These are phyloP conservation scores for Pascua sp. DNA, from an alignment of 1,284 basidiomycete species.

Conservation along the genomic window DNA sequence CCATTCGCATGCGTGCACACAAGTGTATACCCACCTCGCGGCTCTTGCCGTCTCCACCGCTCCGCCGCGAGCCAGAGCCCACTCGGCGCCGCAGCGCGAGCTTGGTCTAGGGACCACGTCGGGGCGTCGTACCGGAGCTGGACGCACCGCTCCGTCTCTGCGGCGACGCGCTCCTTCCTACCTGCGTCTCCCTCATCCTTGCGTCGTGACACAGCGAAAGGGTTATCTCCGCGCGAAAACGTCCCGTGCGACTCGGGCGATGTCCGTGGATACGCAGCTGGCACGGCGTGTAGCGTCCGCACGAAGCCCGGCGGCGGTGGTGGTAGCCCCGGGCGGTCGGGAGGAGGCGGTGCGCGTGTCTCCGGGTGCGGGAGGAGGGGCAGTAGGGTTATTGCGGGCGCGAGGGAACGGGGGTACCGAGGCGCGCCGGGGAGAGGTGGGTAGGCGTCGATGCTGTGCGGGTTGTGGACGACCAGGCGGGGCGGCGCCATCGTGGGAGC, in stretches of 20 bases:
- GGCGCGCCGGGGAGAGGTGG: no score
- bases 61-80: constrained; percentile 8
- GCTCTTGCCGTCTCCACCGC: constrained; percentile 11
- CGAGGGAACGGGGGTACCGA: constrained; percentile 1
- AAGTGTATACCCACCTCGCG: constrained; percentile 8
- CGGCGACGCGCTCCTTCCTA: neutral
- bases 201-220: no score
- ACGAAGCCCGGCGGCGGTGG: constrained; percentile 47
- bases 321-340: constrained; percentile 19
- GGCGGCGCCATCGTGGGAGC: neutral
- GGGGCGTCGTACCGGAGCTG: constrained; percentile 7
- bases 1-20: constrained; percentile 19
- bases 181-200: constrained; percentile 31
- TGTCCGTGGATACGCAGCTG: constrained; percentile 62
- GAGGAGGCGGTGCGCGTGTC: constrained; percentile 1
- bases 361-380: constrained; percentile 12
- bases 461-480: neutral
- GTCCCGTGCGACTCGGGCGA: constrained; percentile 33
- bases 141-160: constrained; percentile 1
- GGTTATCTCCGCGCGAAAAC: neutral
- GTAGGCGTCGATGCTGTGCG: neutral
- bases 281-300: constrained; percentile 65
- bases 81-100: constrained; percentile 34
- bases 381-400: constrained; percentile 8
- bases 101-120: constrained; percentile 6